These are phyloP conservation scores for Malassezia globosa DNA, from an alignment of 1,284 basidiomycete species.

Conservation along the genomic window DNA sequence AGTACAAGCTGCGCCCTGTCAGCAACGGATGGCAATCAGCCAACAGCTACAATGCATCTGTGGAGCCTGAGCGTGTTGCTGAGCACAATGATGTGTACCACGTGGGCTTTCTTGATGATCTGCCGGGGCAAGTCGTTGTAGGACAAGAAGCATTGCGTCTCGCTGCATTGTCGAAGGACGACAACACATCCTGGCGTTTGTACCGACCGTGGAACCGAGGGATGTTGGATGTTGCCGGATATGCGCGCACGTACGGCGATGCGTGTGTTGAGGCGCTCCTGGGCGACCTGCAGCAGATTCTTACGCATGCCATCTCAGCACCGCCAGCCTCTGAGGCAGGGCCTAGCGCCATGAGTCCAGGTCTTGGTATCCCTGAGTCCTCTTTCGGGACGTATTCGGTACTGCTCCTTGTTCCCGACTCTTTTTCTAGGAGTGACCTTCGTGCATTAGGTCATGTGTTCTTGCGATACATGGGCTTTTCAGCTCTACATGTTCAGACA, in stretches of 20 bases:
- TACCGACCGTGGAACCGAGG: conserved; percentile 39
- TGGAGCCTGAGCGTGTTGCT: conserved; percentile 30
- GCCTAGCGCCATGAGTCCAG: conserved; percentile 20
- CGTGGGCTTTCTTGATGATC: conserved; percentile 32
- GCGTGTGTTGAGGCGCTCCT: conserved; percentile 31
- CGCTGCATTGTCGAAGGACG: conserved; percentile 18
- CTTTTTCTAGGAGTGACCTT: conserved; percentile 74
- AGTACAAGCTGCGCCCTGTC: conserved; percentile 41
- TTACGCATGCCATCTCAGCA: conserved; percentile 35
- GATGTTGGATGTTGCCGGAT: conserved; percentile 32
- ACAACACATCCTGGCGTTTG: conserved; percentile 27
- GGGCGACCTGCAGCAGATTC: conserved; percentile 32
- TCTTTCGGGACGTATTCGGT: conserved; percentile 56
- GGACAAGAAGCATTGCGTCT: conserved; percentile 41
- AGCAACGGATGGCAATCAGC: conserved; percentile 37
- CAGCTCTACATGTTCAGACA: conserved; percentile 38
- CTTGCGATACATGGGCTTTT: conserved; percentile 61
- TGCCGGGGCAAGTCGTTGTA: conserved; percentile 19
- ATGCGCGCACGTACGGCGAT: conserved; percentile 34
- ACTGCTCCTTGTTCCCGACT: conserved; percentile 82
- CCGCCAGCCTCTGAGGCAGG: conserved; percentile 23
- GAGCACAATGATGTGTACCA: conserved; percentile 44
- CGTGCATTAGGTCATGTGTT: conserved; percentile 67
- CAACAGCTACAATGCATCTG: conserved; percentile 39
- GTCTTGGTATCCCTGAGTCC: conserved; percentile 34